Evolutionary conservation across 2,329 filamentous ascomycete genomes (phyloP).

Genomic region (Botryotinia convoluta): DNA sequence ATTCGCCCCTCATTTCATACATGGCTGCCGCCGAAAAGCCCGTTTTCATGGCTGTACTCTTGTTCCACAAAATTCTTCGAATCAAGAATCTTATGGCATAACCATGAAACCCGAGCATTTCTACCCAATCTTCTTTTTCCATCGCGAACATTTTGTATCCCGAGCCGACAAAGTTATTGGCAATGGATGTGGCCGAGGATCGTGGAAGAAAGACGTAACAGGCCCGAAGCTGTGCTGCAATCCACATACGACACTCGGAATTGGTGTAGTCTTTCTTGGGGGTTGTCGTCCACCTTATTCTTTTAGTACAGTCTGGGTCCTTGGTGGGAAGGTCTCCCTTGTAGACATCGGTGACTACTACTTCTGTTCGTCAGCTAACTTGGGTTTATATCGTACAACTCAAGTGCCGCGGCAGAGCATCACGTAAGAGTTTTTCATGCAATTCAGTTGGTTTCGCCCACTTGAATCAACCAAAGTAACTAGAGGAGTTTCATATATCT

Average conservation of each 20-base stretch:
- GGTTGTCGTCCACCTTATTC: background rate
- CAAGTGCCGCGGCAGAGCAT: background rate
- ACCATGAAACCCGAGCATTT: background rate
- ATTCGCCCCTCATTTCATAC: constrained; percentile 2
- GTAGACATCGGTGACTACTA: background rate
- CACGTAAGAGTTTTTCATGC: background rate
- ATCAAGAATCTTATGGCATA: background rate
- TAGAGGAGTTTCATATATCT: background rate
- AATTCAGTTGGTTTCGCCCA: background rate
- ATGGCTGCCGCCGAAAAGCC: background rate
- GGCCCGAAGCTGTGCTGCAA: background rate
- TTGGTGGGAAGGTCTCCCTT: background rate
- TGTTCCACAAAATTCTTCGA: constrained; percentile 4
- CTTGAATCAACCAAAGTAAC: too few relatives aligned
- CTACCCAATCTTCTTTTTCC: constrained; percentile 6
- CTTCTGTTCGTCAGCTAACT: background rate
- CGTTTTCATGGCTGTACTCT: background rate
- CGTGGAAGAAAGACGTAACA: background rate
- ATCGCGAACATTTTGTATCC: background rate
- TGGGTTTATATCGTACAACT: background rate
- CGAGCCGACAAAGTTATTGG: background rate
- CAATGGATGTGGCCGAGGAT: background rate
- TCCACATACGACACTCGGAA: background rate
- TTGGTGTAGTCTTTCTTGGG: background rate
- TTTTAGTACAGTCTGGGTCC: background rate